Evolutionary conservation across 192 early-diverging fungal genomes (phyloP), one percentile per base, ranked within the genome.

Genomic region (Mortierella hygrophila): DNA sequence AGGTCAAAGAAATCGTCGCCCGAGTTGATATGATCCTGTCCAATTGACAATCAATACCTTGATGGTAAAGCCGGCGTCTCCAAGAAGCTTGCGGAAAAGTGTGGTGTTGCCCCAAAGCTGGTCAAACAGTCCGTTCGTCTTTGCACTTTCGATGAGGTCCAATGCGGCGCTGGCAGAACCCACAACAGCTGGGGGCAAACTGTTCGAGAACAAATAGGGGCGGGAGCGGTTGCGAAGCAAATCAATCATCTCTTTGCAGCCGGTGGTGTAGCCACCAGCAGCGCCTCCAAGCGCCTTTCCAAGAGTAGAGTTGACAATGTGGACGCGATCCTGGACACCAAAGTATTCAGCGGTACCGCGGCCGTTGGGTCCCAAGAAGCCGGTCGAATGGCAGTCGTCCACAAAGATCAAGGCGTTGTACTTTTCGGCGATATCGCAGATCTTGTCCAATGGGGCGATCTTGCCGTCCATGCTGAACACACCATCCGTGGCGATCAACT

Each of bases 181-280:
- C 68, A 96, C 95, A 75, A 98, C 95, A 37, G 96, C 92, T 68
- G 98, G 98, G 60, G 98, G 98, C 49, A 99, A 93, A 73, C 97
- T 98, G 44, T 97, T 99, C 76, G 98, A 98, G 90, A 99, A 99
- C 89, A 99, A 96, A 87, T 97, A 98, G 69, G 97, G 97, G 42
- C 97, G 97, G 26, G 96, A 96, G 82, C 97, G 97, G 70, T 94
- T 96, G 75, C 97, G 96, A 55, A 98, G 94, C 94, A 98, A 93
- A 87, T 98, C 97, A 49, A 97, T 95, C 73, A 97, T 93, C 38
- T 91, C 89, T 70, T 96, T 95, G 42, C 95, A 96, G n/a, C 92
- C 96, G 54, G 97, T 97, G 82, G 97, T 97, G 89, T 98, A 98
- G 70, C 97, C 97, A 77, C 97, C 97, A 52, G 97, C 97, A 75